Conservation (phyloP, 345 rosid species). For the Syzygium grande region DNA sequence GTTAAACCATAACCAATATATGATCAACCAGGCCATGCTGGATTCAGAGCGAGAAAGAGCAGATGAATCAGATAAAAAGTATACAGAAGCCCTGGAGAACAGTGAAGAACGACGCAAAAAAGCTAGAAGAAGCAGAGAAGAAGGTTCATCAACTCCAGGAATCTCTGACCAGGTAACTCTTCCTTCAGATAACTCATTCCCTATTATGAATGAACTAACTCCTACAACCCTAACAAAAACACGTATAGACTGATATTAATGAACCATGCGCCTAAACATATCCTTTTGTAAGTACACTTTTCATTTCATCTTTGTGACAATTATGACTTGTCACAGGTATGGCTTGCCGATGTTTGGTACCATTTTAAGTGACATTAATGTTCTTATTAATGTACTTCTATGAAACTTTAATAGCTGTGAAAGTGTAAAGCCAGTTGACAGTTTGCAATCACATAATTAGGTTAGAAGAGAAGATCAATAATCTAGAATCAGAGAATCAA, state of each 20-base stretch:
- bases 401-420: background rate
- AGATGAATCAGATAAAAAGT: constrained; percentile 46
- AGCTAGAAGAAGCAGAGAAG: constrained; percentile 70
- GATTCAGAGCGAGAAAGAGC: constrained; percentile 64
- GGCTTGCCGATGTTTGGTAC: background rate
- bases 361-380: background rate
- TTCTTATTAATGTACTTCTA: background rate
- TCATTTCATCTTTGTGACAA: background rate
- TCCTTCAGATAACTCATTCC: background rate
- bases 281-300: background rate
- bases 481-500: constrained; percentile 85
- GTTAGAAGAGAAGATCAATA: constrained; percentile 76
- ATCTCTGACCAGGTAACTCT: constrained; percentile 50
- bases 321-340: background rate
- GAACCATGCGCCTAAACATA: background rate
- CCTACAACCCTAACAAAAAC: background rate
- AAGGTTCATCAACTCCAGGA: constrained; percentile 70
- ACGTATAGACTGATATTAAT: background rate
- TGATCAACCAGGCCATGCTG: constrained; percentile 33
- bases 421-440: background rate
- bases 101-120: constrained; percentile 45
- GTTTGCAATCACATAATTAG: constrained; percentile 23
- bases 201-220: background rate
- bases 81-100: constrained; percentile 36
- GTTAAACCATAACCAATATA: background rate